Evolutionary conservation across 331 rosid species (phyloP).

Genomic region (Erythrophleum ivorense): DNA sequence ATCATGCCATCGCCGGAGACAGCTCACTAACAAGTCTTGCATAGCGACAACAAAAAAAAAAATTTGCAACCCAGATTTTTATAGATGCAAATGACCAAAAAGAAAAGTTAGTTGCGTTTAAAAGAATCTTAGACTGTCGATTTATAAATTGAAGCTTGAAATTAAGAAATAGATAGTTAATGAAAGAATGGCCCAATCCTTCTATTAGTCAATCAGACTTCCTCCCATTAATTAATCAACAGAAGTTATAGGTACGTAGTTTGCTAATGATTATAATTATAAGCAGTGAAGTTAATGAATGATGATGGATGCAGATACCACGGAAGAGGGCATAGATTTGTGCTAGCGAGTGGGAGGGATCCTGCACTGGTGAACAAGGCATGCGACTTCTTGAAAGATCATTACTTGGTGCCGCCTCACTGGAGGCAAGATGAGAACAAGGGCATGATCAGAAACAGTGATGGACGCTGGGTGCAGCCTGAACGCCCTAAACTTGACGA

Average conservation of each 20-base stretch:
- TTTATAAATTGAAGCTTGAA: neutral
- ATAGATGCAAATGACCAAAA: neutral
- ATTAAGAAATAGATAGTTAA: neutral
- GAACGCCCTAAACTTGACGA: constrained; percentile 69
- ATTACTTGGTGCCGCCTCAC: constrained; percentile 73
- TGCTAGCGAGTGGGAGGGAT: constrained; percentile 72
- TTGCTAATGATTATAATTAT: too few relatives aligned
- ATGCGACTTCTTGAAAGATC: constrained; percentile 74
- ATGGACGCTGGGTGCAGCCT: constrained; percentile 82
- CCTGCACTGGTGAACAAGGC: constrained; percentile 86
- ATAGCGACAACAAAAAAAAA: neutral
- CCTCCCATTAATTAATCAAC: too few relatives aligned
- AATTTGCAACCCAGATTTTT: neutral
- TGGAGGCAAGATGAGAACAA: constrained; percentile 88
- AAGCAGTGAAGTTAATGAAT: neutral
- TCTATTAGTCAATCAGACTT: too few relatives aligned
- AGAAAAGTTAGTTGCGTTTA: neutral
- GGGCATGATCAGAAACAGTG: constrained; percentile 68
- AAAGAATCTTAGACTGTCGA: neutral
- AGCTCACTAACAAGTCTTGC: neutral
- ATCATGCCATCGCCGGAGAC: neutral
- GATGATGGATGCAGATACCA: constrained; percentile 61
- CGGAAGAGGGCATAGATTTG: constrained; percentile 74
- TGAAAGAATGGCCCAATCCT: neutral
- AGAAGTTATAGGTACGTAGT: too few relatives aligned